Evolutionary conservation across 306 rosid species (phyloP).

Genomic region (Benincasa hispida): DNA sequence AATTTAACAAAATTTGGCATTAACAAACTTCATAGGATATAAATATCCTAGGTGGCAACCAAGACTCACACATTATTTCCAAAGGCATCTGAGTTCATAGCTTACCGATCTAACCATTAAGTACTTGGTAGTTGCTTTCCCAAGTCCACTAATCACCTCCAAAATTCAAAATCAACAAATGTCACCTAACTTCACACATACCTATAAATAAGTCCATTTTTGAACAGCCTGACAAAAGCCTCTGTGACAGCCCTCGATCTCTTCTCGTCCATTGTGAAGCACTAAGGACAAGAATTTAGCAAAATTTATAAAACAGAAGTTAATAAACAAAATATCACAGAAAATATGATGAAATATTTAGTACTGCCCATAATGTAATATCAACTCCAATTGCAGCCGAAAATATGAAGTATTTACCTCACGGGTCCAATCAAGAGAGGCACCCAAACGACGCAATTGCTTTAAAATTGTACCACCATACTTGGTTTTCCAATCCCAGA

Average conservation of each 20-base stretch:
- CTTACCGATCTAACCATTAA: background rate
- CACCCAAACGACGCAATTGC: constrained; percentile 82
- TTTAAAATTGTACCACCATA: constrained; percentile 72
- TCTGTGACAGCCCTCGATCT: constrained; percentile 82
- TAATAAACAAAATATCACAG: background rate
- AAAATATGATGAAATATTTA: no score
- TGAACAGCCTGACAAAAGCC: constrained; percentile 78
- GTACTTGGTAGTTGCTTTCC: background rate
- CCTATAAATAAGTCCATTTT: constrained; percentile 77
- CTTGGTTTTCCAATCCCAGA: constrained; percentile 87
- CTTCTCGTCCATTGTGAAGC: constrained; percentile 92
- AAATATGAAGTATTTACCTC: constrained; percentile 40
- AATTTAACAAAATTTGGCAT: background rate
- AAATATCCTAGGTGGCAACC: background rate
- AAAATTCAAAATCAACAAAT: background rate
- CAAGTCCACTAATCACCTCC: background rate
- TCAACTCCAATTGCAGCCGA: background rate
- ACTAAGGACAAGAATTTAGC: constrained; percentile 26
- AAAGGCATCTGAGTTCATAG: background rate
- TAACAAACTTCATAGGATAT: background rate
- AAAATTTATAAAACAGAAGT: background rate
- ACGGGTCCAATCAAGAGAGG: constrained; percentile 95
- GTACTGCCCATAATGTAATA: background rate
- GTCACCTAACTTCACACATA: constrained; percentile 18
- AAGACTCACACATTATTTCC: background rate